phyloP scores from a whole-genome alignment of 202 grass and related monocot species.

The Musa balbisiana region DNA sequence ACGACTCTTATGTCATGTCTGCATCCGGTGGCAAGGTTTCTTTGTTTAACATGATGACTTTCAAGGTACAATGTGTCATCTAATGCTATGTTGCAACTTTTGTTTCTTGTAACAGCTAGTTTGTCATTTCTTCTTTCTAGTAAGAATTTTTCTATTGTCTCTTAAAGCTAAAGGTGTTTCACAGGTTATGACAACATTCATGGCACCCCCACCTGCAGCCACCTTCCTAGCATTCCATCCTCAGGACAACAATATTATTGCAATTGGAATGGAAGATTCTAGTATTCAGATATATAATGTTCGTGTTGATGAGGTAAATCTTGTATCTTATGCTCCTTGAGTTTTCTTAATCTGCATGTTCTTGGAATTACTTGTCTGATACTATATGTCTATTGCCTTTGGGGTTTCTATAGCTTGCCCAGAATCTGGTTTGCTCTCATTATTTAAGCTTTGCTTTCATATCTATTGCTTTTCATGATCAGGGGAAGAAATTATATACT shows the following conservation, averaged over 20 bases:
- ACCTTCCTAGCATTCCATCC: constrained; percentile 91
- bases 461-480: too few species aligned
- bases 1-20: constrained; percentile 97
- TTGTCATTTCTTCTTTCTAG: not conserved
- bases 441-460: too few species aligned
- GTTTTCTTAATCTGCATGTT: too few species aligned
- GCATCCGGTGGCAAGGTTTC: constrained; percentile 95
- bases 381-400: too few species aligned
- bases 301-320: constrained; percentile 72
- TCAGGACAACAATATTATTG: constrained; percentile 99
- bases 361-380: too few species aligned
- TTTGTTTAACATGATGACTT: constrained; percentile 97
- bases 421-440: too few species aligned
- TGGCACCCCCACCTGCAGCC: constrained; percentile 85
- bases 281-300: constrained; percentile 98
- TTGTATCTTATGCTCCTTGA: not conserved
- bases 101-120: not conserved
- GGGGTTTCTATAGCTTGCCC: too few species aligned
- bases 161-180: not conserved
- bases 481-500: too few species aligned
- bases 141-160: not conserved
- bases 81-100: not conserved
- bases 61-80: constrained; percentile 48
- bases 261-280: constrained; percentile 95
- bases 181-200: constrained; percentile 98